Evolutionary conservation across 2,329 filamentous ascomycete genomes (phyloP), one percentile per base, ranked within the genome.

Genomic region (Raffaelea albimanens): DNA sequence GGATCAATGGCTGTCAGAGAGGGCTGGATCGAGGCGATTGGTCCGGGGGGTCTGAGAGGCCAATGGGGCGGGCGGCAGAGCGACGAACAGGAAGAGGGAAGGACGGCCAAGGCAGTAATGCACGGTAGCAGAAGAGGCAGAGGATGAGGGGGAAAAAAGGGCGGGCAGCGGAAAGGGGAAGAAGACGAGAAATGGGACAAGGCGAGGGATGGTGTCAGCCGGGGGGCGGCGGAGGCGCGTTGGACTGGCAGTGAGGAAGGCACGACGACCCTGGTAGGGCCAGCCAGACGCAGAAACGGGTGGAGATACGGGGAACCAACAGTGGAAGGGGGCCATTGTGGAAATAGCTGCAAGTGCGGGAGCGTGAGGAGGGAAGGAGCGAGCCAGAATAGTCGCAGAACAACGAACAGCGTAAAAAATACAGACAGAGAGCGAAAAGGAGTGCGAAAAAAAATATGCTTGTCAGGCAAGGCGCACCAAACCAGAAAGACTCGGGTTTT

Each of bases 391-490:
- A 44, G 39, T 46, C 41, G 23, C 40, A n/a, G n/a, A n/a, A n/a
- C n/a, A 52, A 19, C 40, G 23, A 45, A 21, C 21, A 38, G 40
- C 18, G 29, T 43, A 45, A 44, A 43, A 51, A 41, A 20, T 43
- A 49, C 38, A 46, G 36, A 39, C 29, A 25, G 29, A 38, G 36
- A 14, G 34, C 9, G 40, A 38, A 51, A 52, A 50, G 39, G 21
- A 39, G 36, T 34, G 43, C 19, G 8, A 41, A 43, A 51, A 45
- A 45, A n/a, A n/a, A n/a, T n/a, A 46, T 19, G 21, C n/a, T 18
- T 50, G 52, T 46, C 47, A 47, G 45, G 48, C 39, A 50, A 50
- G 50, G 45, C 50, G 47, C 50, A 50, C 50, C 48, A 51, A 52
- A 50, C 47, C 43, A 36, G 41, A 42, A 43, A 44, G 49, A 47